Evolutionary conservation across 2,329 filamentous ascomycete species (phyloP), one percentile per base, ranked within the genome.

Genomic region (Aquanectria penicillioides): DNA sequence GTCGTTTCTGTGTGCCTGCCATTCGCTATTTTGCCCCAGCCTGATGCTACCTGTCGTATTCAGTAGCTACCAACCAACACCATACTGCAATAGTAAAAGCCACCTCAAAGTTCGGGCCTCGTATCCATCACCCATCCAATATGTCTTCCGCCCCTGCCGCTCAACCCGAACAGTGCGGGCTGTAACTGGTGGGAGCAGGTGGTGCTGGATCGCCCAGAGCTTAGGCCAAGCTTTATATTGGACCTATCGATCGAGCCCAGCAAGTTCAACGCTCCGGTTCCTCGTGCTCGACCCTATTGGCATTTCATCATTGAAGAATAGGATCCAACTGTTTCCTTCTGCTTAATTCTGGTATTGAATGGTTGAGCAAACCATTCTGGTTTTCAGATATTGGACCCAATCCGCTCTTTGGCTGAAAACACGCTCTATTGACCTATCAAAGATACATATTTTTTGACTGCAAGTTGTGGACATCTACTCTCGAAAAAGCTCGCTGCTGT

Each of bases 201-300:
- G n/a, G n/a, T n/a, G n/a, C 29, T 57, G 23, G 22, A 52, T 52
- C 47, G 13, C 33, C 47, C 49, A 52, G 33, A 47, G 36, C 33
- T 46, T 15, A 40, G 47, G 40, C 47, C 47, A 47, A 52, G 47
- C 40, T 56, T 34, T 17, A n/a, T 22, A 33, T 26, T 20, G 25
- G 13, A 33, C 40, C 40, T 40, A 34, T 52, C 40, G 34, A 57
- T 57, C 47, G 47, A 31, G 22, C 17, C 17, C 12, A 20, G 37
- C 20, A 25, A 23, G 48, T n/a, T n/a, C n/a, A n/a, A 34, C 26
- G 28, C 20, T n/a, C 34, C 9, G 13, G 26, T 23, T 37, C 17
- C 20, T 33, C n/a, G n/a, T n/a, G n/a, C n/a, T n/a, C n/a, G n/a
- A n/a, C n/a, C n/a, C n/a, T n/a, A n/a, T n/a, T n/a, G n/a, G n/a